Percentiles rank a stretch among this genome's conserved stretches.
These are phyloP conservation scores for Claviceps africana DNA, from an alignment of 2,329 filamentous ascomycete genomes.

Conservation along the genomic window DNA sequence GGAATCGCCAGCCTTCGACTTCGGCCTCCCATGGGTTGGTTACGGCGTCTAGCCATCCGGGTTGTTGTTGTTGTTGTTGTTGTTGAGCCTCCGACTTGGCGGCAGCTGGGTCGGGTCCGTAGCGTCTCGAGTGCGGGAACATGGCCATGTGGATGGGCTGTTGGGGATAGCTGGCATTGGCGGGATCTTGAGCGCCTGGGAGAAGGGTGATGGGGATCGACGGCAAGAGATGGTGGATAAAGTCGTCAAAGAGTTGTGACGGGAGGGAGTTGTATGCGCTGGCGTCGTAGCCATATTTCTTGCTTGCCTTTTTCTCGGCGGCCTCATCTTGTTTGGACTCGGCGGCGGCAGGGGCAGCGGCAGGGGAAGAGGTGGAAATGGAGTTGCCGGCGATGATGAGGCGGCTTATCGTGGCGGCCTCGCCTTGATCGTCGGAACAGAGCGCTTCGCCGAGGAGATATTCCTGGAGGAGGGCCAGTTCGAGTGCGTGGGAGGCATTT, in stretches of 20 bases:
- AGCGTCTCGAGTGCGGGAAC: constrained; percentile 64
- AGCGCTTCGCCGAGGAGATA: constrained; percentile 75
- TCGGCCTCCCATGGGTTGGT: constrained; percentile 93
- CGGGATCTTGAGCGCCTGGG: constrained; percentile 72
- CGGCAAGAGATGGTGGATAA: constrained; percentile 68
- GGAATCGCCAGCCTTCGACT: constrained; percentile 74
- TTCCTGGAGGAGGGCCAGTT: constrained; percentile 67
- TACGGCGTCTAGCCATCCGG: constrained; percentile 71
- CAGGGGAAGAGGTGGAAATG: constrained; percentile 64
- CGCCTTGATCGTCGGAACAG: constrained; percentile 42
- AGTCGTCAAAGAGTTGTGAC: constrained; percentile 69
- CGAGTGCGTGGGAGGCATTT: constrained; percentile 55
- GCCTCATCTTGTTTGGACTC: constrained; percentile 25
- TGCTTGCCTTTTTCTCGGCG: constrained; percentile 36
- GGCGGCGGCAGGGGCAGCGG: constrained; percentile 38
- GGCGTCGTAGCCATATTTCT: constrained; percentile 92
- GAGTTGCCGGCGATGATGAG: constrained; percentile 90
- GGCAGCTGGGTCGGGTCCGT: constrained; percentile 34
- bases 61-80: constrained; percentile 18
- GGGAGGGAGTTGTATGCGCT: constrained; percentile 77
- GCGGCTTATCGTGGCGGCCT: constrained; percentile 57
- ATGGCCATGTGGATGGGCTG: constrained; percentile 88
- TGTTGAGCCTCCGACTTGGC: background rate
- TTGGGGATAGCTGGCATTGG: constrained; percentile 80
- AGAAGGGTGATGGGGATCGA: constrained; percentile 80